These are phyloP conservation scores for Monosporascus sp. DNA, from an alignment of 2,329 filamentous ascomycete genomes.

Conservation along the genomic window DNA sequence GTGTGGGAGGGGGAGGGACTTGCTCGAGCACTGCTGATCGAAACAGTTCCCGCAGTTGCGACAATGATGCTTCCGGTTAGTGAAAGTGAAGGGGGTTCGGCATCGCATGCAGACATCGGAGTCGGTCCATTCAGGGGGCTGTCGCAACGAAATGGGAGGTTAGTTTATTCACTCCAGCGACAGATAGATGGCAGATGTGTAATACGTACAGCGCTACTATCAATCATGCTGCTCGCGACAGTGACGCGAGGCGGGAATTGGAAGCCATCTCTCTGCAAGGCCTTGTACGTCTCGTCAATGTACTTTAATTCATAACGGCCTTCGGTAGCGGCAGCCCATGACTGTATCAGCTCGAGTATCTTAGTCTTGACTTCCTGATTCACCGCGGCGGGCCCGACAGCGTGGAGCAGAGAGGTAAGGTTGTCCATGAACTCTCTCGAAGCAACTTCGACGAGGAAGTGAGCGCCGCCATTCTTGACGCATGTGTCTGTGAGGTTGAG, in stretches of 20 bases:
- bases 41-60: constrained; percentile 98
- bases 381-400: constrained; percentile 65
- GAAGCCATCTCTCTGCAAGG: constrained; percentile 78
- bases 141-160: constrained; percentile 8
- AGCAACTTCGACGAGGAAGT: constrained; percentile 93
- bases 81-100: constrained; percentile 91
- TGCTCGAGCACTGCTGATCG: constrained; percentile 89
- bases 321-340: constrained; percentile 87
- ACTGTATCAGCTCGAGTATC: constrained; percentile 89
- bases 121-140: constrained; percentile 96
- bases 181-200: neutral
- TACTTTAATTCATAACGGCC: constrained; percentile 78
- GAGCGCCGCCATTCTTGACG: constrained; percentile 93
- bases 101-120: constrained; percentile 99
- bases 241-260: constrained; percentile 81
- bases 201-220: constrained; percentile 79
- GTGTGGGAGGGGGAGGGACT: constrained; percentile 81
- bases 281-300: constrained; percentile 81
- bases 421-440: constrained; percentile 99
- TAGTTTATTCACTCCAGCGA: constrained; percentile 6
- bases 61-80: constrained; percentile 97
- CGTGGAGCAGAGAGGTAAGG: constrained; percentile 80
- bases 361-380: constrained; percentile 84
- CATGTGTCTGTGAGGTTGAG: constrained; percentile 96
- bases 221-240: constrained; percentile 94